Evolutionary conservation across 2,329 filamentous ascomycete species (phyloP).

Genomic region (Pyricularia pennisetigena): DNA sequence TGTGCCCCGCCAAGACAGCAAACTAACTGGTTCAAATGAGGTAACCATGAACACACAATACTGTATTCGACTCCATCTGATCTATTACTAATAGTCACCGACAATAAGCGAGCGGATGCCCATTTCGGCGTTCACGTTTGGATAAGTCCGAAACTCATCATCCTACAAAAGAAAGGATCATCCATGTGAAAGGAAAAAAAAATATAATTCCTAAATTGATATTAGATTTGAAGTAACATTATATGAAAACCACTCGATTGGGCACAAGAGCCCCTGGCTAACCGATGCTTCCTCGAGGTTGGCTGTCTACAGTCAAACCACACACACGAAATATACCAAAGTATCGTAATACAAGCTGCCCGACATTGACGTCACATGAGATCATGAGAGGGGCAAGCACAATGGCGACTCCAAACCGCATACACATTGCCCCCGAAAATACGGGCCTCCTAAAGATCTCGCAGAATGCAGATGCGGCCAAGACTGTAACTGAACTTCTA

Average conservation of each 20-base stretch:
- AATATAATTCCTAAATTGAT: too few relatives aligned
- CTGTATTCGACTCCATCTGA: not conserved
- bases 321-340: not conserved
- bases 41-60: not conserved
- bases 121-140: not conserved
- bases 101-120: not conserved
- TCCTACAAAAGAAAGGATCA: not conserved
- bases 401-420: conserved; percentile 39
- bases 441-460: conserved; percentile 37
- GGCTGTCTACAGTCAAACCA: not conserved
- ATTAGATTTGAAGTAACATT: too few relatives aligned
- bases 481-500: conserved; percentile 55
- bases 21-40: not conserved
- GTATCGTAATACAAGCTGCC: not conserved
- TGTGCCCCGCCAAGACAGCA: not conserved
- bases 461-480: conserved; percentile 48
- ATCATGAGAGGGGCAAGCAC: not conserved
- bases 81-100: not conserved
- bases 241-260: not conserved
- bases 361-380: not conserved
- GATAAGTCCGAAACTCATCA: not conserved
- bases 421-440: conserved; percentile 36
- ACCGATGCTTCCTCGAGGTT: not conserved
- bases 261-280: not conserved
- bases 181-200: not conserved